Evolutionary conservation across 176 grass and related monocot species (phyloP).

Genomic region (Musa acuminata): DNA sequence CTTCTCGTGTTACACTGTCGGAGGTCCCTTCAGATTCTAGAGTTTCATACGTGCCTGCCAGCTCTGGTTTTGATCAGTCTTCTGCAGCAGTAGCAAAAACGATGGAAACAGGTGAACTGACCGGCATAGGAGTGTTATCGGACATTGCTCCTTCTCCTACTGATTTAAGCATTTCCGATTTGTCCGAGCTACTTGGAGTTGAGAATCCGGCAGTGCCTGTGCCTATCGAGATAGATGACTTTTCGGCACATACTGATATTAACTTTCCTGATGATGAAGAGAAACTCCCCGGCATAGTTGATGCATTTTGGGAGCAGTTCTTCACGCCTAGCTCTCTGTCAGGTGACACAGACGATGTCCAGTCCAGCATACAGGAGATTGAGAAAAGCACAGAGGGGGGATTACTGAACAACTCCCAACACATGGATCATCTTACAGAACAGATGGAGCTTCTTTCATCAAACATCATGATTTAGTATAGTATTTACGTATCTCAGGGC

Average conservation of each 20-base stretch:
- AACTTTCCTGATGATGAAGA: neutral
- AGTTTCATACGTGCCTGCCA: constrained; percentile 22
- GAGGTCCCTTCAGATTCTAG: constrained; percentile 42
- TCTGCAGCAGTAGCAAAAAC: constrained; percentile 25
- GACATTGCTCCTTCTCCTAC: constrained; percentile 15
- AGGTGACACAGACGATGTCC: neutral
- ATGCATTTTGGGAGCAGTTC: constrained; percentile 95
- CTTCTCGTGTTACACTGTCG: constrained; percentile 61
- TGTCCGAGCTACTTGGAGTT: neutral
- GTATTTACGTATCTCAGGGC: neutral
- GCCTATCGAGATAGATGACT: constrained; percentile 61
- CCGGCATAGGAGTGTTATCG: constrained; percentile 26
- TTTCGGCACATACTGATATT: constrained; percentile 16
- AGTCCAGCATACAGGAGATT: constrained; percentile 21
- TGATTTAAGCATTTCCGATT: constrained; percentile 20
- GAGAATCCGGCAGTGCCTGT: constrained; percentile 22
- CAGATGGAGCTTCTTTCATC: constrained; percentile 84
- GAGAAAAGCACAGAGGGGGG: neutral
- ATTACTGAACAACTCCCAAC: neutral
- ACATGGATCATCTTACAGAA: constrained; percentile 57
- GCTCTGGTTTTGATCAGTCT: constrained; percentile 57
- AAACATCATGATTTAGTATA: constrained; percentile 34
- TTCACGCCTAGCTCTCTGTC: constrained; percentile 43
- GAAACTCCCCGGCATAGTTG: constrained; percentile 69
- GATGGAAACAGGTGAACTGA: constrained; percentile 23